Conservation (phyloP, 2,329 filamentous ascomycete species). For the Raffaelea ambrosiae region DNA sequence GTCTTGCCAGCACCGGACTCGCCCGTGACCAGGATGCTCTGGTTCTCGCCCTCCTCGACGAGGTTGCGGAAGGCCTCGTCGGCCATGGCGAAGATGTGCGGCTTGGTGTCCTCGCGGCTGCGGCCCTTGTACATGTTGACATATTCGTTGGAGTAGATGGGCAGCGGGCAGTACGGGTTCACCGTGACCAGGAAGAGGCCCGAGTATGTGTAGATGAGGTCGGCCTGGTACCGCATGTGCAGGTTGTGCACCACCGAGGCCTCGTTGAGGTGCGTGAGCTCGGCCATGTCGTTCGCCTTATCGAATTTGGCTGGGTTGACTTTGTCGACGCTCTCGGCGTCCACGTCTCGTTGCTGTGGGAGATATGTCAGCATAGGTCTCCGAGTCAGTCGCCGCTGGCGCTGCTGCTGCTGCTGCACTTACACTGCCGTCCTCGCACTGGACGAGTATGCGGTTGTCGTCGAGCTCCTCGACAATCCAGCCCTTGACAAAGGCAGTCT, state of each 20-base stretch:
- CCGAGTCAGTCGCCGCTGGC: too few relatives aligned
- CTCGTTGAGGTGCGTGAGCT: conserved; percentile 95
- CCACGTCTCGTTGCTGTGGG: conserved; percentile 71
- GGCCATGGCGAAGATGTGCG: conserved; percentile 96
- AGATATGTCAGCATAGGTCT: conserved; percentile 10
- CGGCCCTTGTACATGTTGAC: conserved; percentile 96
- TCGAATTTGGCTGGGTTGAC: conserved; percentile 99
- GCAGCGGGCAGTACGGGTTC: conserved; percentile 89
- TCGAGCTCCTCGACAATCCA: conserved; percentile 80
- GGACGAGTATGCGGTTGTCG: conserved; percentile 65
- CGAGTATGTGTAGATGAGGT: conserved; percentile 97
- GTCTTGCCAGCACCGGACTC: conserved; percentile 98
- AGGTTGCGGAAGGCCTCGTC: conserved; percentile 94
- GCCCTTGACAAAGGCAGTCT: conserved; percentile 83
- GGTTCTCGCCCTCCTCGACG: conserved; percentile 89
- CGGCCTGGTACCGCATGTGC: conserved; percentile 87
- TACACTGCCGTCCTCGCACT: conserved; percentile 88
- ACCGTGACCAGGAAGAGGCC: conserved; percentile 94
- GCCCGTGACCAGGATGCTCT: conserved; percentile 95
- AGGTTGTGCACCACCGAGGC: conserved; percentile 96
- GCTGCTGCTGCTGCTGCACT: too few relatives aligned
- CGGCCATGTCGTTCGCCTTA: conserved; percentile 98
- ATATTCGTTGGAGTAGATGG: conserved; percentile 95
- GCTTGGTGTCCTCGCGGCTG: conserved; percentile 85
- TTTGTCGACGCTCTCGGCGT: conserved; percentile 85